Conservation (phyloP, 306 rosid species). For the Glycyrrhiza uralensis region DNA sequence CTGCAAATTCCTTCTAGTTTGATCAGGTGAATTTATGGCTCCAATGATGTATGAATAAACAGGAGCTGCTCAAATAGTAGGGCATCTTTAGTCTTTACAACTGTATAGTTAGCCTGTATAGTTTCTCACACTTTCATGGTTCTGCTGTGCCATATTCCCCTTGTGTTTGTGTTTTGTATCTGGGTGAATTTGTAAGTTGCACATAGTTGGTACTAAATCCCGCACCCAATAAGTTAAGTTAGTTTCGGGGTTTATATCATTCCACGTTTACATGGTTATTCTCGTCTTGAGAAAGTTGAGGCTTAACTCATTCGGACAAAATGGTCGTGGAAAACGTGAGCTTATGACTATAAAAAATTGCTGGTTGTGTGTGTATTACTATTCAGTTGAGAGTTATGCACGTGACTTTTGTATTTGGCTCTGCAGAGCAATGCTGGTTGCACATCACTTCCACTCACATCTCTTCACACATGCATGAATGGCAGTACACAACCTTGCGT, state of each 20-base stretch:
- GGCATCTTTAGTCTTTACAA: neutral
- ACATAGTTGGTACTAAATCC: neutral
- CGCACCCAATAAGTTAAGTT: neutral
- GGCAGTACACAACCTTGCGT: neutral
- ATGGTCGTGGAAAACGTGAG: neutral
- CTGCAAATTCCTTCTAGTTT: slow-evolving; percentile 1
- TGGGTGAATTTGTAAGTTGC: neutral
- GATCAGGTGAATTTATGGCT: slow-evolving; percentile 10
- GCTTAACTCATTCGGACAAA: neutral
- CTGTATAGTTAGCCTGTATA: slow-evolving; percentile 5
- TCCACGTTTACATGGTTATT: neutral
- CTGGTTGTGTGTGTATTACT: neutral
- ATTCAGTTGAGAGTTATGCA: neutral
- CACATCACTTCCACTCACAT: neutral
- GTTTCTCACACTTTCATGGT: neutral
- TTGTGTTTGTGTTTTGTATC: neutral
- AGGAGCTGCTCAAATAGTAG: neutral
- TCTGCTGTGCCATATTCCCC: neutral
- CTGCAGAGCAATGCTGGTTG: neutral
- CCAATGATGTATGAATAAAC: slow-evolving; percentile 17
- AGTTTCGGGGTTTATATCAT: neutral
- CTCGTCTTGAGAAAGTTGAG: neutral
- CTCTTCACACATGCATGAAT: neutral
- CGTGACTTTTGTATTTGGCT: neutral
- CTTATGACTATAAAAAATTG: neutral